A percentile compares a stretch with the other conserved stretches of the same genome.
Conservation (phyloP, 164 flowering plant genomes). For the Cinnamomum chago region DNA sequence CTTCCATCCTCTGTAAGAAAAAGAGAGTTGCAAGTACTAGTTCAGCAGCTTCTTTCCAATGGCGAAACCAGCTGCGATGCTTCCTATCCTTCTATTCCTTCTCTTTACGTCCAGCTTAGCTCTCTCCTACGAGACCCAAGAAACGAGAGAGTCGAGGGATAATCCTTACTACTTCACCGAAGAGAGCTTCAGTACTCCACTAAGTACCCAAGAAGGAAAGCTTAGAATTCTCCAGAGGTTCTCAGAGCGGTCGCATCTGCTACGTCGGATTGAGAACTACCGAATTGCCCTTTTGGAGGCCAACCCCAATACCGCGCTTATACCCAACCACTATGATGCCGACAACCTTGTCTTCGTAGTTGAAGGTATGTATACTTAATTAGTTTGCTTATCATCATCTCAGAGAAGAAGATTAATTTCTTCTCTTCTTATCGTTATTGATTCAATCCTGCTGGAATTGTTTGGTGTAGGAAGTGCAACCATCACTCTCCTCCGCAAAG, state of each 20-base stretch:
- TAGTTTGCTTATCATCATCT: too few species aligned
- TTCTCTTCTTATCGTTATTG: too few species aligned
- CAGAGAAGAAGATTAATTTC: too few species aligned
- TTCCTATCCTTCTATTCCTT: neutral
- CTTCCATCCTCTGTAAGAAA: neutral
- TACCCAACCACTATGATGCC: conserved; percentile 15
- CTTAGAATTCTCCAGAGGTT: conserved; percentile 3
- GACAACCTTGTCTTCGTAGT: conserved; percentile 3
- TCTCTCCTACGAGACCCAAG: neutral
- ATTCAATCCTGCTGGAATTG: neutral
- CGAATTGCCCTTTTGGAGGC: conserved; percentile 2
- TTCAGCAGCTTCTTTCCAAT: neutral
- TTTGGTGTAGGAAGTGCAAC: conserved; percentile 14
- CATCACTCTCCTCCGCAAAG: conserved; percentile 3
- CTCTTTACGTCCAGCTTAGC: neutral
- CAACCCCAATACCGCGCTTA: conserved; percentile 7
- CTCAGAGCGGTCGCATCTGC: conserved; percentile 2
- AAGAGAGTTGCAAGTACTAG: too few species aligned
- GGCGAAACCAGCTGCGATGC: neutral
- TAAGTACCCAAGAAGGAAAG: conserved; percentile 11
- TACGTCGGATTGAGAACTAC: conserved; percentile 9
- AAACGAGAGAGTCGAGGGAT: neutral
- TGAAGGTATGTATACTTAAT: conserved; percentile 1
- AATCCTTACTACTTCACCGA: conserved; percentile 6
- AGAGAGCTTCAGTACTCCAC: neutral